Evolutionary conservation across 139 green algal species (phyloP).

Genomic region (Micractinium conductrix): DNA sequence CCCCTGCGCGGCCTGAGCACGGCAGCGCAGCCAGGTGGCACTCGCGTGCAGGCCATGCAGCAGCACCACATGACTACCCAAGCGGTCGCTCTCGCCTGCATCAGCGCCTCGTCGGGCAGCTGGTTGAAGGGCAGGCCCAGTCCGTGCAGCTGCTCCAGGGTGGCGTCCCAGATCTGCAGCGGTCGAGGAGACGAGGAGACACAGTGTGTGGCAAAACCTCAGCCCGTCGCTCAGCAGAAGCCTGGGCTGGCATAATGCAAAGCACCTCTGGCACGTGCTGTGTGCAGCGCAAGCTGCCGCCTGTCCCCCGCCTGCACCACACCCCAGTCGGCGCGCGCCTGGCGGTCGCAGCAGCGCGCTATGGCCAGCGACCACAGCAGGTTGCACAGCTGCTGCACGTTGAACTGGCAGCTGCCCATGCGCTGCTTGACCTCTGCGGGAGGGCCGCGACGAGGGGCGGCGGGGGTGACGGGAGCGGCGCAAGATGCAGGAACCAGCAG

Average conservation of each 20-base stretch:
- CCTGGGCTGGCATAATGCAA: no score
- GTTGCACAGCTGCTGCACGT: slow-evolving; percentile 64
- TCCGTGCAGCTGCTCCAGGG: slow-evolving; percentile 18
- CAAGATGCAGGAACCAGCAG: background rate
- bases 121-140: slow-evolving; percentile 36
- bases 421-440: slow-evolving; percentile 32
- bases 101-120: slow-evolving; percentile 62
- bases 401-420: slow-evolving; percentile 42
- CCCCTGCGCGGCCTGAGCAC: no score
- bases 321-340: slow-evolving; percentile 36
- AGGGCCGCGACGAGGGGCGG: background rate
- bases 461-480: background rate
- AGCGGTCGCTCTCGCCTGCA: slow-evolving; percentile 41
- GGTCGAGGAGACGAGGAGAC: background rate
- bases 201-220: background rate
- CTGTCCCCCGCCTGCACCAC: slow-evolving; percentile 6
- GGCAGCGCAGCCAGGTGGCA: no score
- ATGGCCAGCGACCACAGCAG: slow-evolving; percentile 65
- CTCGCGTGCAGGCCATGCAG: no score
- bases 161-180: no score
- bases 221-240: background rate
- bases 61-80: background rate
- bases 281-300: no score
- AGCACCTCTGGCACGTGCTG: no score
- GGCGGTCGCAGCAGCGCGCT: slow-evolving; percentile 35